These are phyloP conservation scores for Sphagnum magellanicum DNA, from an alignment of 228 moss, liverwort and hornwort species.

Conservation along the genomic window DNA sequence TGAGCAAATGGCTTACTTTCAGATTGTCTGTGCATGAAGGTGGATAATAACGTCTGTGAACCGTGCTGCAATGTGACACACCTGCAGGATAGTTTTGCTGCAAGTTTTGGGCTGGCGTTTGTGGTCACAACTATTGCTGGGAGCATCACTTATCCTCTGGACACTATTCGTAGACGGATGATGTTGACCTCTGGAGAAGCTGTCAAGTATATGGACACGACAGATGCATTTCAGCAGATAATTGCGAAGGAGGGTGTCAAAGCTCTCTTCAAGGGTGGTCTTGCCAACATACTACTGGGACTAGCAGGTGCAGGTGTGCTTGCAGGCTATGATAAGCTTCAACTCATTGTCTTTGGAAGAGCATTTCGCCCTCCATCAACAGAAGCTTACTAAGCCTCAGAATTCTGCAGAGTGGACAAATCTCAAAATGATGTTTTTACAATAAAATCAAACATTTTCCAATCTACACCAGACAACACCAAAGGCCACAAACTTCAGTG, in stretches of 20 bases:
- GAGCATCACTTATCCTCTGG: not conserved
- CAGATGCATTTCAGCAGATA: conserved; percentile 1
- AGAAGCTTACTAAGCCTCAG: not conserved
- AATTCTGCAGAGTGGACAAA: no score
- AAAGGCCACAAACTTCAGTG: no score
- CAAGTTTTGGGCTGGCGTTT: conserved; percentile 1
- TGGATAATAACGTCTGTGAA: not conserved
- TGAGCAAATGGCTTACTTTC: not conserved
- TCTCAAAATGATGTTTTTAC: no score
- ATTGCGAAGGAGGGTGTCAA: conserved; percentile 4
- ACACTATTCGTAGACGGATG: conserved; percentile 3
- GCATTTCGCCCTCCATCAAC: conserved; percentile 1
- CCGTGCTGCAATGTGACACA: no score
- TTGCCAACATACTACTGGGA: conserved; percentile 4
- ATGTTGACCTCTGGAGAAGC: conserved; percentile 6
- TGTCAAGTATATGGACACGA: not conserved
- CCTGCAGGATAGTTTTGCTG: conserved; percentile 3
- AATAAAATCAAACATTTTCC: no score
- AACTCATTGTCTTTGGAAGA: not conserved
- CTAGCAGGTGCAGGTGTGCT: conserved; percentile 3
- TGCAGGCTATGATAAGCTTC: conserved; percentile 2
- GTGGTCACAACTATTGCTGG: conserved; percentile 2
- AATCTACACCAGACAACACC: no score
- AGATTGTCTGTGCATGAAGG: not conserved
- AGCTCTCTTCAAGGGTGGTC: not conserved